Evolutionary conservation across 2,329 filamentous ascomycete genomes (phyloP).

Genomic region (Neonectria faginata): DNA sequence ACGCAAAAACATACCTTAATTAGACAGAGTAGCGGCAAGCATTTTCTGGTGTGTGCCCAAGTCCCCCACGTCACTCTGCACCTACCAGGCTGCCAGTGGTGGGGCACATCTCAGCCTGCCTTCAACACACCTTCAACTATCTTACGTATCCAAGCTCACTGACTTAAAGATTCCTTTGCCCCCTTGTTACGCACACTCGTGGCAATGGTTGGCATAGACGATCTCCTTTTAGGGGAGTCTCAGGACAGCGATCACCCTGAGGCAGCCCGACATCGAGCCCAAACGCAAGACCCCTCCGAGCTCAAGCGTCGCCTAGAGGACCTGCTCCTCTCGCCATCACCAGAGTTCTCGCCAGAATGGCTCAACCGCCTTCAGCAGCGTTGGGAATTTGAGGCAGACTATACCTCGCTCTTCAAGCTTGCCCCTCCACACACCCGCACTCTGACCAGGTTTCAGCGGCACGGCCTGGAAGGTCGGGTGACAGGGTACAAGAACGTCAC

Average conservation of each 20-base stretch:
- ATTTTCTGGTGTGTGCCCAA: slow-evolving; percentile 16
- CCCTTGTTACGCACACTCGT: slow-evolving; percentile 8
- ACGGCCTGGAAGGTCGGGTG: slow-evolving; percentile 91
- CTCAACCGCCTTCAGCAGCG: slow-evolving; percentile 88
- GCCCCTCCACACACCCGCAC: slow-evolving; percentile 93
- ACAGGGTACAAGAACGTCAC: slow-evolving; percentile 96
- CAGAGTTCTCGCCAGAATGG: slow-evolving; percentile 85
- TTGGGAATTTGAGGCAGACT: slow-evolving; percentile 86
- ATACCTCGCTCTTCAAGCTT: slow-evolving; percentile 85
- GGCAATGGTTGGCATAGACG: slow-evolving; percentile 52
- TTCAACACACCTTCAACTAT: slow-evolving; percentile 32
- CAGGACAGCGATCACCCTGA: slow-evolving; percentile 12
- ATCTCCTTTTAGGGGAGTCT: slow-evolving; percentile 45
- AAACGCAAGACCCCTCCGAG: slow-evolving; percentile 63
- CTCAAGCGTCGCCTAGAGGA: slow-evolving; percentile 79
- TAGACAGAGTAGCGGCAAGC: slow-evolving; percentile 9
- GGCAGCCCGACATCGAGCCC: slow-evolving; percentile 32
- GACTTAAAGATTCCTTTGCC: slow-evolving; percentile 11
- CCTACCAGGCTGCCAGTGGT: slow-evolving; percentile 42
- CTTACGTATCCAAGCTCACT: slow-evolving; percentile 39
- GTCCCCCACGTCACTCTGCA: slow-evolving; percentile 21
- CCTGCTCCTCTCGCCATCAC: slow-evolving; percentile 82
- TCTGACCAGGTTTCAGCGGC: slow-evolving; percentile 90
- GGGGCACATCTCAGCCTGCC: slow-evolving; percentile 37
- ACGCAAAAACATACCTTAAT: neutral